phyloP scores from a whole-genome alignment of 2,329 filamentous ascomycete species.

The Trichoderma asperellum region DNA sequence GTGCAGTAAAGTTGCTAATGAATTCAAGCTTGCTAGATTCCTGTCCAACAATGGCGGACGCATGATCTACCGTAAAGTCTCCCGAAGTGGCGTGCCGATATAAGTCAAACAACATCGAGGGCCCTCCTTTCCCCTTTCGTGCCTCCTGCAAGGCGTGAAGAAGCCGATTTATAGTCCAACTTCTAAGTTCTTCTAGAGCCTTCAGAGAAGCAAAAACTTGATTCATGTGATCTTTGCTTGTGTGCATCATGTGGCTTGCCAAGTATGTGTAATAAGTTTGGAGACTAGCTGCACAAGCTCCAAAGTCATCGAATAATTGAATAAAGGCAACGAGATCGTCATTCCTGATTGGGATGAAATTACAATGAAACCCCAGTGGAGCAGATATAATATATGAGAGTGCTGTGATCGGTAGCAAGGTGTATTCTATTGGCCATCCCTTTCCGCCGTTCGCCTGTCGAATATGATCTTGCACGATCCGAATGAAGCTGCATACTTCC shows the following conservation, averaged over 20 bases:
- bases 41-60: slow-evolving; percentile 7
- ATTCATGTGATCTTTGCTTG: slow-evolving; percentile 16
- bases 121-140: background rate
- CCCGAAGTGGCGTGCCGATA: fast-evolving
- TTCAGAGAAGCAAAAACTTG: background rate
- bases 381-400: background rate
- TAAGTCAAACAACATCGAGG: background rate
- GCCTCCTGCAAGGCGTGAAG: background rate
- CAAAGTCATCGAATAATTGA: slow-evolving; percentile 26
- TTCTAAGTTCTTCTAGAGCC: background rate
- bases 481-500: slow-evolving; percentile 13
- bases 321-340: slow-evolving; percentile 17
- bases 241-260: slow-evolving; percentile 8
- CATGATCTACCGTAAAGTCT: background rate
- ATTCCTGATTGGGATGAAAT: background rate
- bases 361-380: fast-evolving
- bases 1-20: background rate
- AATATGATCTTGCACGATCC: background rate
- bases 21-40: slow-evolving; percentile 31
- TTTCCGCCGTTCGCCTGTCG: background rate
- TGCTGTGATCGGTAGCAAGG: slow-evolving; percentile 13
- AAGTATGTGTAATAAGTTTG: slow-evolving; percentile 23
- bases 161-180: background rate
- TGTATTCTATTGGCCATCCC: slow-evolving; percentile 29
- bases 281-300: background rate